Percentiles rank a stretch among this genome's conserved stretches.
Conservation (phyloP, 2,329 filamentous ascomycete genomes). For the Pseudogymnoascus verrucosus region DNA sequence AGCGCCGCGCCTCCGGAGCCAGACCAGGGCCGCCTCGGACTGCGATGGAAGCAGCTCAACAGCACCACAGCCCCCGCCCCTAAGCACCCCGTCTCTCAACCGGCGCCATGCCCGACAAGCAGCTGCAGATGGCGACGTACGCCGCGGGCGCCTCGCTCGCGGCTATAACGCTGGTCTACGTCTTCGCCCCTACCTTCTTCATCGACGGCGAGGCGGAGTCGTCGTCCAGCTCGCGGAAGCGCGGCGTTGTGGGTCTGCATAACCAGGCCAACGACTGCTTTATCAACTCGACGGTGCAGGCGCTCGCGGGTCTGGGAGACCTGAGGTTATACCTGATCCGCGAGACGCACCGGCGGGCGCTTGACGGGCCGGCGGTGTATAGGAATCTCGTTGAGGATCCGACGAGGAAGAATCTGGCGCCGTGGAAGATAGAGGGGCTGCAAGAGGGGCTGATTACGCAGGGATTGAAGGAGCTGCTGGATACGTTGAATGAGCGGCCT, state of each 20-base stretch:
- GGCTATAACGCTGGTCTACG: slow-evolving; percentile 90
- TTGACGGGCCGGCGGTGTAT: slow-evolving; percentile 75
- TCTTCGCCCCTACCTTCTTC: slow-evolving; percentile 95
- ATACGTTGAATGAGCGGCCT: slow-evolving; percentile 85
- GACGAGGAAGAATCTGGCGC: slow-evolving; percentile 38
- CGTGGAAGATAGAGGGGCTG: slow-evolving; percentile 58
- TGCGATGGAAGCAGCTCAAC: background rate
- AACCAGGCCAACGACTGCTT: slow-evolving; percentile 96
- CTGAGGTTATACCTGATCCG: slow-evolving; percentile 86
- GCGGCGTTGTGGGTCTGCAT: slow-evolving; percentile 76
- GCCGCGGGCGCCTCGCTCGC: slow-evolving; percentile 92
- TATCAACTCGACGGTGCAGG: slow-evolving; percentile 94
- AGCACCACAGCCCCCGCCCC: background rate
- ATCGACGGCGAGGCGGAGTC: slow-evolving; percentile 69
- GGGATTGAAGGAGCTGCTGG: slow-evolving; percentile 85
- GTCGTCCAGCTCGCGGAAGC: slow-evolving; percentile 55
- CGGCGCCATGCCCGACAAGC: slow-evolving; percentile 66
- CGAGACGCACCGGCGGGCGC: slow-evolving; percentile 74
- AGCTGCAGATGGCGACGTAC: slow-evolving; percentile 78
- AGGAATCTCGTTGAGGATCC: slow-evolving; percentile 46
- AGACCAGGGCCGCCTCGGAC: background rate
- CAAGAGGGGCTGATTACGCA: slow-evolving; percentile 78
- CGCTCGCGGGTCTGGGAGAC: slow-evolving; percentile 81
- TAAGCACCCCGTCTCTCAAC: background rate
- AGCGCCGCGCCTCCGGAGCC: background rate